Evolutionary conservation across 2,329 filamentous ascomycete genomes (phyloP), one percentile per base, ranked within the genome.

Genomic region (Pestalotiopsis sp.): DNA sequence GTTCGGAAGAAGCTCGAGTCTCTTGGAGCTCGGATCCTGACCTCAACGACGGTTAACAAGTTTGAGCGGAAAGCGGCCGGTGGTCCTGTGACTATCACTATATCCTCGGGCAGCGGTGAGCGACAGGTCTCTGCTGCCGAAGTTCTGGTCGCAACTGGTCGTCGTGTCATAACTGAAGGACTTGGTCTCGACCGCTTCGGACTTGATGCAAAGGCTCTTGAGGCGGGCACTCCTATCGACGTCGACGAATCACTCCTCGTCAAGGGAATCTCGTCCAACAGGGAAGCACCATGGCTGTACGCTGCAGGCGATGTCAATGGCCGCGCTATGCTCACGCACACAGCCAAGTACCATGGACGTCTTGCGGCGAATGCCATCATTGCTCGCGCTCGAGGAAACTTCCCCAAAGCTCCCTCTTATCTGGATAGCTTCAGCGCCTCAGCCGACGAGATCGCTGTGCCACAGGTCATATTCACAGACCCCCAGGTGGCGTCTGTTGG

Each of bases 301-400:
- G 66, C 66, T 17, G 57, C 38, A 5, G 66, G 66, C 36, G 66
- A 67, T 36, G 57, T 62, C 17, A 60, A 60, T 14, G 66, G 66
- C 17, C 52, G 56, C 25, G 23, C 25, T 11, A 36, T 57, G 20
- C 27, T 62, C 4, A 67, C 66, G 20, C 66, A 67, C 66, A 45
- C 20, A 0, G 12, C 17, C 14, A 67, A 60, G 23, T 67, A 67
- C 41, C 66, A 67, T 9, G 66, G 56, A 6, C 66, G 66, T 13
- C 41, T 62, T 20, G 57, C 25, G 6, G 57, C 14, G 7, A 67
- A 67, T 45, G 58, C 57, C 17, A 67, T 67, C 1, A 9, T 67
- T 9, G 58, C 66, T 25, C 17, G 57, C 69, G 71, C 75, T 1
- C 20, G 38, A 0, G 76, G 71, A 71, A 68, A 36, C 3, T 23